A percentile compares a stretch with the other conserved stretches of the same genome.
These are phyloP conservation scores for Plasmodium falciparum DNA, from an alignment of 169 alveolate genomes.

Conservation along the genomic window DNA sequence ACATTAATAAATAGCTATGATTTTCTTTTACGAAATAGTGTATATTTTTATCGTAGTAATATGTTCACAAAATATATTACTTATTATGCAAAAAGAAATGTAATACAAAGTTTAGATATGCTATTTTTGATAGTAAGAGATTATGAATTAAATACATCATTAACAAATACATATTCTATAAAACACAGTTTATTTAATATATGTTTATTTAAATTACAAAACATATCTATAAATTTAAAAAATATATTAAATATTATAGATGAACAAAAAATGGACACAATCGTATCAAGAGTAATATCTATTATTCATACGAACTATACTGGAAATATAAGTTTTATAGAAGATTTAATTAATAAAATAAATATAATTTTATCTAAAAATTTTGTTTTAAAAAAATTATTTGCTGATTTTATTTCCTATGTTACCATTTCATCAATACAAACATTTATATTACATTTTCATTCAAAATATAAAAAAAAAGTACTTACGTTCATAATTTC, in stretches of 20 bases:
- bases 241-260: slow-evolving; percentile 51
- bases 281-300: slow-evolving; percentile 28
- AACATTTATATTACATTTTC: slow-evolving; percentile 50
- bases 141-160: slow-evolving; percentile 14
- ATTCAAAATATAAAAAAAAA: slow-evolving; percentile 56
- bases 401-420: slow-evolving; percentile 64
- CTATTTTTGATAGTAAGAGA: slow-evolving; percentile 46
- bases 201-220: slow-evolving; percentile 46
- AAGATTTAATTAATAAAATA: slow-evolving; percentile 44
- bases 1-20: slow-evolving; percentile 41
- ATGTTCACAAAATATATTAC: slow-evolving; percentile 25
- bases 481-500: slow-evolving; percentile 18
- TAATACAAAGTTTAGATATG: slow-evolving; percentile 54
- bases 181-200: slow-evolving; percentile 55
- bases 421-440: slow-evolving; percentile 72
- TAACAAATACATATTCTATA: slow-evolving; percentile 44
- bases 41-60: slow-evolving; percentile 17
- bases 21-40: slow-evolving; percentile 49
- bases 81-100: slow-evolving; percentile 54
- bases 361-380: slow-evolving; percentile 43
- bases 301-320: slow-evolving; percentile 48
- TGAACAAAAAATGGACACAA: slow-evolving; percentile 32
- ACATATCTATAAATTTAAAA: slow-evolving; percentile 38
- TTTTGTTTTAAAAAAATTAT: slow-evolving; percentile 46
- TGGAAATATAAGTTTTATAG: slow-evolving; percentile 53